These are phyloP conservation scores for Tephrocybe sp. DNA, from an alignment of 768 basidiomycete species.

Conservation along the genomic window DNA sequence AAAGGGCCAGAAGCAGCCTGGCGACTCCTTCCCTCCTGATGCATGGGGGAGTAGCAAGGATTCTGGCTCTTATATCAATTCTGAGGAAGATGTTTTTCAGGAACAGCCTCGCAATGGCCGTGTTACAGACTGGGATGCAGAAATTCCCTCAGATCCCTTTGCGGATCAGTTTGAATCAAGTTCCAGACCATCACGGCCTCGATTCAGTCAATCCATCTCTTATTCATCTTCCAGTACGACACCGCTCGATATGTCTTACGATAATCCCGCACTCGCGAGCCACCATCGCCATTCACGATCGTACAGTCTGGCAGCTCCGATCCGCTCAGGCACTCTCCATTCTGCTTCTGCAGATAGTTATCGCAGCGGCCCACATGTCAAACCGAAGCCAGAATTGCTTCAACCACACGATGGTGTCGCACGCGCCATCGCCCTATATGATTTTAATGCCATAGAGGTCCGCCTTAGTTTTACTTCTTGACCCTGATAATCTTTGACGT, in stretches of 20 bases:
- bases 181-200: slow-evolving; percentile 24
- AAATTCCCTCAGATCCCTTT: slow-evolving; percentile 27
- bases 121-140: slow-evolving; percentile 30
- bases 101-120: slow-evolving; percentile 19
- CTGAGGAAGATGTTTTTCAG: slow-evolving; percentile 15
- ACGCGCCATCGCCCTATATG: slow-evolving; percentile 71
- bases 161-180: slow-evolving; percentile 46
- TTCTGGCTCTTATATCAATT: slow-evolving; percentile 55
- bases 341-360: neutral
- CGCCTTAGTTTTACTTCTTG: slow-evolving; percentile 10
- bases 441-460: slow-evolving; percentile 74
- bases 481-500: slow-evolving; percentile 8
- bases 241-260: slow-evolving; percentile 9
- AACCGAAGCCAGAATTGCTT: slow-evolving; percentile 47
- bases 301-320: slow-evolving; percentile 1
- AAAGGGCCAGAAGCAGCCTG: slow-evolving; percentile 18
- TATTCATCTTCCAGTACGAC: slow-evolving; percentile 16
- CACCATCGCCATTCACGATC: slow-evolving; percentile 9
- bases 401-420: slow-evolving; percentile 58
- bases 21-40: slow-evolving; percentile 52
- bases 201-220: slow-evolving; percentile 27
- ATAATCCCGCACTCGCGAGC: neutral
- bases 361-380: slow-evolving; percentile 3
- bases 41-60: slow-evolving; percentile 55
- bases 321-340: neutral